These are phyloP conservation scores for Trichoderma parareesei DNA, from an alignment of 495 filamentous ascomycete species.

Conservation along the genomic window DNA sequence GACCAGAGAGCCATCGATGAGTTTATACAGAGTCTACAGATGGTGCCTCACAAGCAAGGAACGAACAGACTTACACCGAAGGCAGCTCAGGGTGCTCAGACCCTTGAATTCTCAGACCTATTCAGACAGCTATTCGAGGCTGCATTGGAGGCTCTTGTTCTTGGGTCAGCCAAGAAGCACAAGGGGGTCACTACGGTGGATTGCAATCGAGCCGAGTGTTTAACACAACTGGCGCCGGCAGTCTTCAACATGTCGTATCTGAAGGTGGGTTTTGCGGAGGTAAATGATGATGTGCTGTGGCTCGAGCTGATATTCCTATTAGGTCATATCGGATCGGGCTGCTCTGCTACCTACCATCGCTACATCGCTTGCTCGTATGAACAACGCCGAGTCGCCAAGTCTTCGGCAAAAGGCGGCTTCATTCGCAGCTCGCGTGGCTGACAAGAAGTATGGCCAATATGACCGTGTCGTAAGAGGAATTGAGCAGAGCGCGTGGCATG, in stretches of 20 bases:
- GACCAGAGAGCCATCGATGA: not conserved
- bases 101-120: not conserved
- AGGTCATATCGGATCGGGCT: not conserved
- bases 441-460: not conserved
- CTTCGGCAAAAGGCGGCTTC: constrained; percentile 1
- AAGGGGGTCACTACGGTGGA: not conserved
- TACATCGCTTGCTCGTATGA: constrained; percentile 10
- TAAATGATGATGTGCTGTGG: not conserved
- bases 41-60: not conserved
- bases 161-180: not conserved
- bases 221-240: not conserved
- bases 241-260: constrained; percentile 6
- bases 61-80: not conserved
- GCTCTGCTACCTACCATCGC: not conserved
- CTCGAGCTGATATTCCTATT: not conserved
- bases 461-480: constrained; percentile 1
- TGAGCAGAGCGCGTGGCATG: not conserved
- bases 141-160: not conserved
- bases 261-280: not conserved
- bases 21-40: not conserved
- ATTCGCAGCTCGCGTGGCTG: not conserved
- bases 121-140: not conserved
- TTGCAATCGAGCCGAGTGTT: not conserved
- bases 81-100: not conserved
- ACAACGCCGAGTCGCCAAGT: constrained; percentile 6